phyloP scores from a whole-genome alignment of 768 basidiomycete species.

The Gyrodon lividus region DNA sequence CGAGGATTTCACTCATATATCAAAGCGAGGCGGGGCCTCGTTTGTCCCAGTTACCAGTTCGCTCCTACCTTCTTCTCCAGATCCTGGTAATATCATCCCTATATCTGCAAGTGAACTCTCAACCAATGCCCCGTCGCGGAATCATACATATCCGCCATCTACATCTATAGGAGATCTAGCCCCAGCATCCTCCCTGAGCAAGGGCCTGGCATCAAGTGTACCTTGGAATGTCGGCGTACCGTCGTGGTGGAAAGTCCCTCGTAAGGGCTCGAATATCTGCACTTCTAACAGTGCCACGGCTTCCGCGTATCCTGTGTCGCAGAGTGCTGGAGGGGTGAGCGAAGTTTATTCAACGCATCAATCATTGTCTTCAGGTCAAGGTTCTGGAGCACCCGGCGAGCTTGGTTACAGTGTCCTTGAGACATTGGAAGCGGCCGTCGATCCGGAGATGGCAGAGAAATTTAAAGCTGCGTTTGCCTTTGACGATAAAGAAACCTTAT shows the following conservation, averaged over 20 bases:
- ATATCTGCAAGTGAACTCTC: conserved; percentile 10
- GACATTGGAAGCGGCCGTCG: conserved; percentile 59
- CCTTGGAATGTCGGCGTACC: conserved; percentile 69
- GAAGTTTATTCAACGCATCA: conserved; percentile 57
- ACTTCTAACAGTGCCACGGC: conserved; percentile 26
- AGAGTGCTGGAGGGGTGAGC: conserved; percentile 42
- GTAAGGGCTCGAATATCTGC: conserved; percentile 38
- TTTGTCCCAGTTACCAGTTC: conserved; percentile 63
- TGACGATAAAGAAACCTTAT: conserved; percentile 79
- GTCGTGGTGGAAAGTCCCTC: conserved; percentile 62
- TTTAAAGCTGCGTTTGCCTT: conserved; percentile 83
- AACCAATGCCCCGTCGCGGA: conserved; percentile 33
- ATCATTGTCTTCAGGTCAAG: conserved; percentile 18
- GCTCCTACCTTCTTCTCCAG: conserved; percentile 22
- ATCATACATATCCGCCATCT: conserved; percentile 83
- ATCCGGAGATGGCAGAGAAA: conserved; percentile 67
- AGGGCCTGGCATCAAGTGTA: conserved; percentile 38
- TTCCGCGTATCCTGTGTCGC: conserved; percentile 17
- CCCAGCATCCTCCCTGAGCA: conserved; percentile 37
- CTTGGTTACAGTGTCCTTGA: conserved; percentile 84
- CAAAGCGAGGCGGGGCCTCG: conserved; percentile 49
- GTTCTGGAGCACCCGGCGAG: conserved; percentile 44
- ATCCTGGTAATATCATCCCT: conserved; percentile 4
- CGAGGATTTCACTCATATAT: conserved; percentile 75
- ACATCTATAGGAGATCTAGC: conserved; percentile 49